phyloP scores from a whole-genome alignment of 495 filamentous ascomycete species.

The Xeromyces bisporus region DNA sequence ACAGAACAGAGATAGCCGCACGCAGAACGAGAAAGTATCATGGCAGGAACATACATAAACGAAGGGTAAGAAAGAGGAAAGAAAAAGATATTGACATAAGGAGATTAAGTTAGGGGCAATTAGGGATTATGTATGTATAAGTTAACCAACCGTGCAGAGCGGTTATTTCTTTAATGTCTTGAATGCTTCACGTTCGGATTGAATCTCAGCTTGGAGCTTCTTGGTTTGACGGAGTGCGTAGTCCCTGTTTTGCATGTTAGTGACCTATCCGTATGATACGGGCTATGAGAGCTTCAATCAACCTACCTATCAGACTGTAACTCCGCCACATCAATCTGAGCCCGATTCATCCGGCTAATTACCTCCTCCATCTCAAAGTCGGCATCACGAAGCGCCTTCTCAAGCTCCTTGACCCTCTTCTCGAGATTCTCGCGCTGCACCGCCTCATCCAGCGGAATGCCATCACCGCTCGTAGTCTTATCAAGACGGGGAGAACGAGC shows the following conservation, averaged over 20 bases:
- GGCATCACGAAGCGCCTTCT: slow-evolving; percentile 62
- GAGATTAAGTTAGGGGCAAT: too few relatives aligned
- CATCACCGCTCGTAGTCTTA: slow-evolving; percentile 38
- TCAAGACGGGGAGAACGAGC: slow-evolving; percentile 39
- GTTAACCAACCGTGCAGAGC: too few relatives aligned
- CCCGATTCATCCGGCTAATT: slow-evolving; percentile 75
- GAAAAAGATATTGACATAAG: too few relatives aligned
- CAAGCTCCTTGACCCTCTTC: slow-evolving; percentile 60
- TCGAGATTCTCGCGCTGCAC: slow-evolving; percentile 57
- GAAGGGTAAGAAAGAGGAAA: too few relatives aligned
- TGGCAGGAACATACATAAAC: too few relatives aligned
- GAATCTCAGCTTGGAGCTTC: slow-evolving; percentile 49
- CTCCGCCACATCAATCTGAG: slow-evolving; percentile 86
- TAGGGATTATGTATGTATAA: too few relatives aligned
- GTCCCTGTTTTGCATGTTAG: slow-evolving; percentile 41
- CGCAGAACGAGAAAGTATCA: too few relatives aligned
- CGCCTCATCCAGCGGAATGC: slow-evolving; percentile 41
- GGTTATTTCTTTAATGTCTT: slow-evolving; percentile 25
- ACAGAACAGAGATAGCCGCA: too few relatives aligned
- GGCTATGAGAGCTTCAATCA: not conserved
- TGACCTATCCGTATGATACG: not conserved
- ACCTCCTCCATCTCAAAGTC: slow-evolving; percentile 93
- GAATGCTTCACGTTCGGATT: slow-evolving; percentile 40
- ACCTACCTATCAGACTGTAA: slow-evolving; percentile 73
- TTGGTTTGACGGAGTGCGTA: slow-evolving; percentile 71